Conservation (phyloP, 176 grass and related monocot genomes). For the Tuctoria greenei region DNA sequence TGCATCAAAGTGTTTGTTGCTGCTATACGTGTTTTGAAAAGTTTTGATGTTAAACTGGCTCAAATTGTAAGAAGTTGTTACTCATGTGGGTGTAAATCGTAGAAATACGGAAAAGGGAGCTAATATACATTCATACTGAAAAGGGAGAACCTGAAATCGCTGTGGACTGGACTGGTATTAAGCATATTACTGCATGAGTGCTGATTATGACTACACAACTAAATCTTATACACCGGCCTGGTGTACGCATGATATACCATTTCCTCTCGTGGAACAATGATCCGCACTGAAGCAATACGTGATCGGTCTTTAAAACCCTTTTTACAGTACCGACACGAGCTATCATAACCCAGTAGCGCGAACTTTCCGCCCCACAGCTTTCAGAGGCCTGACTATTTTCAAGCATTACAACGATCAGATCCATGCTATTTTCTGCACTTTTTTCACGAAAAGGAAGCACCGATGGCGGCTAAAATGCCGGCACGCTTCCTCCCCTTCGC, state of each 20-base stretch:
- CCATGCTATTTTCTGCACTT: not conserved
- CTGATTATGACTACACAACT: not conserved
- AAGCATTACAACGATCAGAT: not conserved
- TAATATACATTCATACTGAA: not conserved
- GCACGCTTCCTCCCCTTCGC: slow-evolving; percentile 32
- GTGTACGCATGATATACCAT: not conserved
- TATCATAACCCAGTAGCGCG: not conserved
- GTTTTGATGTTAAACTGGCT: slow-evolving; percentile 37
- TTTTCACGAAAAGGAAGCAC: slow-evolving; percentile 26
- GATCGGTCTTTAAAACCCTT: slow-evolving; percentile 7
- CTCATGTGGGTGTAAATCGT: slow-evolving; percentile 26
- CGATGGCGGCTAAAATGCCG: slow-evolving; percentile 31
- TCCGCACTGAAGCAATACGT: not conserved
- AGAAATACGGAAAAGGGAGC: not conserved
- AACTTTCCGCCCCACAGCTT: too few relatives aligned
- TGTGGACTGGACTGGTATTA: not conserved
- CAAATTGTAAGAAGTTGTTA: slow-evolving; percentile 16
- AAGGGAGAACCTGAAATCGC: not conserved
- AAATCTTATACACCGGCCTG: not conserved
- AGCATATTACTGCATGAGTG: not conserved
- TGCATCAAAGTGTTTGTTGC: slow-evolving; percentile 9
- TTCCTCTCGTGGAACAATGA: not conserved
- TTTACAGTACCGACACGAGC: not conserved
- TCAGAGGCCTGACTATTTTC: slow-evolving; percentile 6
- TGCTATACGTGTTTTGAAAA: slow-evolving; percentile 17